Conservation (phyloP, 441 rosid genomes). For the Sinapis alba region DNA sequence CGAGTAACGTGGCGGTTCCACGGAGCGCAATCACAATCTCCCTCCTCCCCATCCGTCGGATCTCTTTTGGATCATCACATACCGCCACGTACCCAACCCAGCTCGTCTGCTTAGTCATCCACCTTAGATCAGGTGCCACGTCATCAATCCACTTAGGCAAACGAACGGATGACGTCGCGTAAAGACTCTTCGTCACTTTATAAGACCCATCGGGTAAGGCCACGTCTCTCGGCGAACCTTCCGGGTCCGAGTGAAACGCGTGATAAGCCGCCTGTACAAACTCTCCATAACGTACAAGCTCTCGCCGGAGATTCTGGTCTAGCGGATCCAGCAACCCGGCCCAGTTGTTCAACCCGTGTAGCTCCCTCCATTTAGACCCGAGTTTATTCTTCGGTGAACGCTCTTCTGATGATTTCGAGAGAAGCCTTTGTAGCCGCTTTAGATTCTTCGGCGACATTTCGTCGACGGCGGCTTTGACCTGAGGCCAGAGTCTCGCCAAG, state of each 20-base stretch:
- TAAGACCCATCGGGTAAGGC: slow-evolving; percentile 55
- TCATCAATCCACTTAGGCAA: slow-evolving; percentile 70
- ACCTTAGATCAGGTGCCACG: slow-evolving; percentile 68
- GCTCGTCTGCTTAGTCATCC: slow-evolving; percentile 79
- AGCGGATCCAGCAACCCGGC: slow-evolving; percentile 69
- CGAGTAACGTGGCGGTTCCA: slow-evolving; percentile 71
- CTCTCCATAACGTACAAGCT: slow-evolving; percentile 70
- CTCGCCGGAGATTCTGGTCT: slow-evolving; percentile 72
- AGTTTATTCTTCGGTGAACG: slow-evolving; percentile 82
- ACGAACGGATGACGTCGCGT: slow-evolving; percentile 68
- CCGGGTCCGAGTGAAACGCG: slow-evolving; percentile 61
- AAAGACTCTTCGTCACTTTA: slow-evolving; percentile 61
- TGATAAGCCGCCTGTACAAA: slow-evolving; percentile 70
- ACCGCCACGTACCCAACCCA: slow-evolving; percentile 81
- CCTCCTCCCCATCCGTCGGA: slow-evolving; percentile 77
- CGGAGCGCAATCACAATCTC: slow-evolving; percentile 73
- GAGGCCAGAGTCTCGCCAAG: slow-evolving; percentile 73
- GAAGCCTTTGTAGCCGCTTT: slow-evolving; percentile 65
- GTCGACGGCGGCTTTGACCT: slow-evolving; percentile 63
- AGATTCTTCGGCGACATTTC: slow-evolving; percentile 86
- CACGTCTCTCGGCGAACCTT: slow-evolving; percentile 49
- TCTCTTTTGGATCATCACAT: slow-evolving; percentile 59
- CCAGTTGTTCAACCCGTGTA: slow-evolving; percentile 68
- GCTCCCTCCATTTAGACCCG: slow-evolving; percentile 62
- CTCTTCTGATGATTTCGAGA: slow-evolving; percentile 56